Base-by-base conservation (phyloP, 1,139 yeast genomes). In the Suhomyces maxii region DNA sequence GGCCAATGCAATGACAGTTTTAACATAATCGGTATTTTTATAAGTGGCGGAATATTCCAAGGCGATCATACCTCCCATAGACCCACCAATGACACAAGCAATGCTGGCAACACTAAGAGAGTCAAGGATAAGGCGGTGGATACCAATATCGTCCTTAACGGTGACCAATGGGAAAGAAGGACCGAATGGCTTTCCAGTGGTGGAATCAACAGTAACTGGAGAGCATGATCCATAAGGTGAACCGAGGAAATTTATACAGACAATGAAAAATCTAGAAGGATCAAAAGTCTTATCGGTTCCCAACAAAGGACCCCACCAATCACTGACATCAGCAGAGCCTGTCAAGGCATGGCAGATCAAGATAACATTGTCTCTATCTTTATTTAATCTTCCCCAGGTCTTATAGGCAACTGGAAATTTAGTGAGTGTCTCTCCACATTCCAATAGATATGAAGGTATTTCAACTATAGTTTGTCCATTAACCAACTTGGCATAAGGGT, bases 41-140 rank as follows among this genome's bases (percentile, higher is more conserved):
- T 82, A 86, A 2, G 86, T 83, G 59, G 77, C 66, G 10, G 76
- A 73, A 76, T 91, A 93, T 64, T 93, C 99, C 54, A 93, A 69
- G 0, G 93, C 91, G 44, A 90, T 70, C 99, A 93, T 93, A n/a
- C 99, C 99, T 34, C 99, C 99, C 99, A 93, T 93, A 28, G 98
- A 91, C 0, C 99, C 99, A 30, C 99, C 99, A 47, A 93, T 80
- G 5, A 88, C 95, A 42, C 86, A 80, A 1, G 98, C 97, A 36
- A 93, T 71, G 46, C 82, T 79, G 47, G 76, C 77, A 26, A 93
- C 89, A 0, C 87, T 89, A 43, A 93, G 68, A 26, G 89, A 89
- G 52, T 80, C 84, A 46, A 93, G 71, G 6, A 93, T 84, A 47
- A 84, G 63, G 54, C 74, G 82, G 58, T 93, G 98, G n/a, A 93